Evolutionary conservation across 192 early-diverging fungal species (phyloP), one percentile per base, ranked within the genome.

Genomic region (Diversispora eburnea): DNA sequence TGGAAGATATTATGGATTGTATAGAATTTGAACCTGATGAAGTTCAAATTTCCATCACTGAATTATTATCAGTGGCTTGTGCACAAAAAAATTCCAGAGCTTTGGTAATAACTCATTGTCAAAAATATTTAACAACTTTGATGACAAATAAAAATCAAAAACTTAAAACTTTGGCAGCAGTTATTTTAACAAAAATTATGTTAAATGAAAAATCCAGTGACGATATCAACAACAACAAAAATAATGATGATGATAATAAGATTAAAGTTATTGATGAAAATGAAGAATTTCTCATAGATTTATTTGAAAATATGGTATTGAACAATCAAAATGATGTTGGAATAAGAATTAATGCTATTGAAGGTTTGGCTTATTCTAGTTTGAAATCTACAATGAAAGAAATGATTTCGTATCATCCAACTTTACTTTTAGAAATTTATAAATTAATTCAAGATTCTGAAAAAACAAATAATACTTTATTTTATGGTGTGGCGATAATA

Each of bases 291-390:
- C 77, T 88, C 13, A 84, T 82, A 2, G 85, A 84, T 48, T 72
- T 84, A 19, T 89, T 93, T 72, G 83, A 82, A 33, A 70, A 68
- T 15, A 76, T 83, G n/a, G 65, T 93, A 8, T 84, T 84, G 25
- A 71, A 80, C 33, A 65, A 75, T 22, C 69, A 79, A 33, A 65
- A 75, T 1, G 78, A 76, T 57, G 51, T 60, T 0, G 72, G 72
- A 10, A 80, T 84, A 7, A 74, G 83, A 8, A 57, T 84, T 25
- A 83, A 85, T 47, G 91, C 90, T 6, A 80, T 91, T 2, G 96
- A 98, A 77, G 89, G 91, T 2, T 80, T 98, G 7, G 89, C 92
- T 9, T 98, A 95, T 72, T 81, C 95, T 20, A 88, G 89, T 56
- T 82, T 93, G 17, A 81, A 88, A 56, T 83, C 90, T 0, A 55